Evolutionary conservation across 441 rosid species (phyloP).

Genomic region (Erysimum cheiri): DNA sequence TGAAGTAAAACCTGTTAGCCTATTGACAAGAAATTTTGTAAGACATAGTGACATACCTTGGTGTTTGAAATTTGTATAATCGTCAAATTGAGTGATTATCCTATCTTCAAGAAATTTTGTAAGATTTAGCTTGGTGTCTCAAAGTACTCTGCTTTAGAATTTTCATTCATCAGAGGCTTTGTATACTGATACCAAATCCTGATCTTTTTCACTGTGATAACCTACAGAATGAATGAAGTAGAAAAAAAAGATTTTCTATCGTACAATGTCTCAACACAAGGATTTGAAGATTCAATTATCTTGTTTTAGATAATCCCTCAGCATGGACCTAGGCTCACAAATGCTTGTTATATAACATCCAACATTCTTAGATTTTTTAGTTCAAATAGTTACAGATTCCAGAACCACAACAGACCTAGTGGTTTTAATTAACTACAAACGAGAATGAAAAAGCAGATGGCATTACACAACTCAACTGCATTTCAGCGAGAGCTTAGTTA

Average conservation of each 20-base stretch:
- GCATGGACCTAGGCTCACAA: background rate
- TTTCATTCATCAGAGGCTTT: background rate
- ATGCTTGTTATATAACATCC: background rate
- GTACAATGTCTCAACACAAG: background rate
- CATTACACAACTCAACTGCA: background rate
- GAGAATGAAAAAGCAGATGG: background rate
- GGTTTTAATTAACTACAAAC: background rate
- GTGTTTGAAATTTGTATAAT: no score
- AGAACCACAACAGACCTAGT: background rate
- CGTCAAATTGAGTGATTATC: no score
- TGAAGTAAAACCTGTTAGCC: background rate
- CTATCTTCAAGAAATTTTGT: no score
- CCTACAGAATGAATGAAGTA: background rate
- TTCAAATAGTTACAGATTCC: background rate
- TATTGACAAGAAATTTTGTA: no score
- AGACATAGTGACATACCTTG: background rate
- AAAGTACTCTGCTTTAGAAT: background rate
- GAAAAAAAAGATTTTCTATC: background rate
- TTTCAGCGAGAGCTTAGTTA: background rate
- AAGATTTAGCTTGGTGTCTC: no score
- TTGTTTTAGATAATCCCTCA: background rate
- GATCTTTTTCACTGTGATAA: background rate
- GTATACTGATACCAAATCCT: background rate
- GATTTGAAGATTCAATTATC: background rate
- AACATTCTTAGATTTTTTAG: background rate